Evolutionary conservation across 495 filamentous ascomycete species (phyloP).

Genomic region (Penicillium parvum): DNA sequence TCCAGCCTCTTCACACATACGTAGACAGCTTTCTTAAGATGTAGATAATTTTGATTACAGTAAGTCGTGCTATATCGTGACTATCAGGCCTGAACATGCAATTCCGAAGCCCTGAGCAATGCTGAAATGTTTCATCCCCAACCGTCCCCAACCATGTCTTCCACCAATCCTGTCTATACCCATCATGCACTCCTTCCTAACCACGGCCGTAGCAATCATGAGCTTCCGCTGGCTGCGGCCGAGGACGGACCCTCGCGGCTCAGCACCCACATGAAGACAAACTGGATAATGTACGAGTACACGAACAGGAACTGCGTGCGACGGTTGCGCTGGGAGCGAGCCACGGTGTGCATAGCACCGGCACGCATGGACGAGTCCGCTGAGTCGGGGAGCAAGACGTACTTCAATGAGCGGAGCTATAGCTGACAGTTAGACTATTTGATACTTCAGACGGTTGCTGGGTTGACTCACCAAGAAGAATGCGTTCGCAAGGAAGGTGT

Average conservation of each 20-base stretch:
- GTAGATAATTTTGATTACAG: constrained; percentile 28
- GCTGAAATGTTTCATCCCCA: background rate
- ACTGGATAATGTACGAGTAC: constrained; percentile 90
- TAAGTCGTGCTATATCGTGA: constrained; percentile 33
- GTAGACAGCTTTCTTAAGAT: constrained; percentile 2
- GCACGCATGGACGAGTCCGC: constrained; percentile 58
- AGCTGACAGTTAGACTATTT: constrained; percentile 16
- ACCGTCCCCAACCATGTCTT: constrained; percentile 3
- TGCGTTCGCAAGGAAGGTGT: constrained; percentile 89
- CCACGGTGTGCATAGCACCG: constrained; percentile 69
- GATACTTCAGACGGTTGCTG: too few relatives aligned
- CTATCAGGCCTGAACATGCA: constrained; percentile 1
- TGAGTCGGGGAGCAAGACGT: constrained; percentile 88
- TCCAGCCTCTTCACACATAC: background rate
- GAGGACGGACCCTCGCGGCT: constrained; percentile 50
- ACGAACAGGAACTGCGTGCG: constrained; percentile 93
- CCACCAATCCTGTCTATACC: constrained; percentile 25
- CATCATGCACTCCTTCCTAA: constrained; percentile 9
- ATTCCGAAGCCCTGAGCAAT: constrained; percentile 2
- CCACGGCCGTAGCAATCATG: constrained; percentile 14
- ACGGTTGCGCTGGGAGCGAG: constrained; percentile 78
- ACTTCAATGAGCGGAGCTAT: constrained; percentile 91
- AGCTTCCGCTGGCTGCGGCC: constrained; percentile 20
- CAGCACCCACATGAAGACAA: constrained; percentile 92
- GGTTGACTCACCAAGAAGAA: constrained; percentile 84